Base-by-base conservation (phyloP, 805 yeast species). In the Lachancea thermotolerans region DNA sequence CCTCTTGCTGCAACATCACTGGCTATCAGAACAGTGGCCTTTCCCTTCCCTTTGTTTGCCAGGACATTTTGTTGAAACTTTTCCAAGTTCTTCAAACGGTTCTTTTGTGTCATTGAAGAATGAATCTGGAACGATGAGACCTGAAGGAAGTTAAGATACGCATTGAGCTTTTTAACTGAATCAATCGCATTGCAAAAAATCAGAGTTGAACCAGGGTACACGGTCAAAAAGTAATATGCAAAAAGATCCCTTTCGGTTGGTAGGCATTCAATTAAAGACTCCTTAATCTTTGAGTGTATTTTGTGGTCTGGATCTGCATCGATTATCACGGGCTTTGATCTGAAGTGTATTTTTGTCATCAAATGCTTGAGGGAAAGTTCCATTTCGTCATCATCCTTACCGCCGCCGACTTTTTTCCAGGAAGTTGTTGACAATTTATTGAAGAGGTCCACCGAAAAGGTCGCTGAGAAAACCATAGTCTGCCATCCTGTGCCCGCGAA, bases 1-100 rank as follows among this genome's bases (percentile, higher is more conserved):
- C 99, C 99, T 72, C 99, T 79, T 3, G 99, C 99, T 2, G 99
- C 99, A 38, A 93, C 98, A 66, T 93, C 99, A 3, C 98, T 88
- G 1, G 97, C 96, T 43, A 93, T 77, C 45, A 93, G 70, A 2
- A 90, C 90, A 0, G 85, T 72, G 2, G 79, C 69, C 41, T 67
- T 73, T 17, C 76, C 74, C 39, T 71, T 66, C 6, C 68, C 65
- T 17, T 58, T 58, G 41, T 67, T 66, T 15, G 51, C 50, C 25
- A 55, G 54, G 37, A 77, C 71, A 15, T 79, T 73, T 39, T 70
- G 74, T 52, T 74, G 78, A 71, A 89, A 91, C 49, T 82, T 75
- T 66, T 93, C 99, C 56, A 93, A 69, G 2, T 91, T 78, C 54
- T 90, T 75, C 55, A 93, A 69, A 59, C 99, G 79, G 62, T 88